Evolutionary conservation across 2,329 filamentous ascomycete genomes (phyloP), one percentile per base, ranked within the genome.

Genomic region (Malbranchea zuffiana): DNA sequence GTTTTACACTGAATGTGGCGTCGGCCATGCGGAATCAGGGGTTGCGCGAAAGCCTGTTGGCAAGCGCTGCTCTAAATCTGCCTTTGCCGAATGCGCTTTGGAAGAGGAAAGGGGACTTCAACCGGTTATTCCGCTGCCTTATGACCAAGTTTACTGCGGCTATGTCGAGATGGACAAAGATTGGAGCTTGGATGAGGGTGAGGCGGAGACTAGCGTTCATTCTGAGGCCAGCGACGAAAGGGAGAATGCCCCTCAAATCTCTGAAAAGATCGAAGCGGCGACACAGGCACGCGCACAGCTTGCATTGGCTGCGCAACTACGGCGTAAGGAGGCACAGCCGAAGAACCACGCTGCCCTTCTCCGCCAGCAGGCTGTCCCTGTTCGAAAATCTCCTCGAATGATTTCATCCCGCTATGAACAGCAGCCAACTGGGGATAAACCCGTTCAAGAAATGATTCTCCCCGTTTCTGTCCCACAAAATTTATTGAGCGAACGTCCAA

Each of bases 311-410:
- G 60, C 59, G 12, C 60, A 63, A 20, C 51, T 60, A 30, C 55
- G 59, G 11, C 54, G 56, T n/a, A 50, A 56, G 39, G 60, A 60
- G 25, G 42, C 39, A 6, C 43, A 50, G 24, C 48, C 56, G 0
- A 61, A 61, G 36, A 68, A 61, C 32, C 66, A 67, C 44, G 65
- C 65, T 2, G 65, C 65, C 5, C 59, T 60, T 3, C 57, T 68
- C 42, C 58, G 65, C 33, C 64, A 66, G 44, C 62, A 66, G 44
- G 61, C 61, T 23, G 40, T 60, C 6, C 53, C 55, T n/a, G 50
- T 54, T 4, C 48, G 53, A 38, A n/a, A n/a, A n/a, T n/a, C n/a
- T n/a, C n/a, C n/a, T n/a, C n/a, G n/a, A n/a, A n/a, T n/a, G n/a
- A n/a, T n/a, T n/a, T n/a, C n/a, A n/a, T n/a, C n/a, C n/a, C n/a